These are phyloP conservation scores for Astrephomene gubernaculifera DNA, from an alignment of 139 green algal genomes.

Conservation along the genomic window DNA sequence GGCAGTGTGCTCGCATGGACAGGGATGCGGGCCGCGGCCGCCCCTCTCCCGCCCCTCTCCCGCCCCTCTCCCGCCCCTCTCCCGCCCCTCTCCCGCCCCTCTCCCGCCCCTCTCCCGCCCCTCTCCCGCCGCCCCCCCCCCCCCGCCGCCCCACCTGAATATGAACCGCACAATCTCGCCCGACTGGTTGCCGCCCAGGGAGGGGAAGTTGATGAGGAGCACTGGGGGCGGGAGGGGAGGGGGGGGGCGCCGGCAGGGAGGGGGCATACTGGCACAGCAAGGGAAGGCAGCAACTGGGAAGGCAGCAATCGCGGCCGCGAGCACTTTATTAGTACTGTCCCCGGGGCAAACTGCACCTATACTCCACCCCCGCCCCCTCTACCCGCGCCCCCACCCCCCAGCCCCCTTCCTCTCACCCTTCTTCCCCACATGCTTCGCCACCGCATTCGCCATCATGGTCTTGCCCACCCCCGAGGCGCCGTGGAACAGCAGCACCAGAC, in stretches of 20 bases:
- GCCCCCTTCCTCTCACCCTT: constrained; percentile 17
- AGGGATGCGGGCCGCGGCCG: no score
- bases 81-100: no score
- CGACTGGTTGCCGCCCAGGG: constrained; percentile 21
- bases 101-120: no score
- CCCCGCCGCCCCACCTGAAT: background rate
- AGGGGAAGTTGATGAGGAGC: constrained; percentile 36
- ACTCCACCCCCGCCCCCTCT: background rate
- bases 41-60: no score
- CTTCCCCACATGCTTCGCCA: constrained; percentile 32
- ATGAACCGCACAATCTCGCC: constrained; percentile 30
- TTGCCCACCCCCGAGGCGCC: constrained; percentile 19
- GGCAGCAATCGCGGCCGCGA: no score
- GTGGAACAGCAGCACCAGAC: constrained; percentile 38
- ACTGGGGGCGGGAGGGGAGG: constrained; percentile 13
- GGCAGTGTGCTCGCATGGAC: no score
- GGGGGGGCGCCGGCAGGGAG: background rate
- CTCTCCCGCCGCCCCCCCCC: no score
- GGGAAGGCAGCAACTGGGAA: no score
- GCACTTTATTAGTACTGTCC: no score
- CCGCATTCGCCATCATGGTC: constrained; percentile 37
- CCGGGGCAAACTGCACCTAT: background rate
- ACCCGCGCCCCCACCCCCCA: background rate
- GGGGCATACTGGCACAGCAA: background rate
- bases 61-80: no score